Base-by-base conservation (phyloP, 2,329 filamentous ascomycete species). In the Trichoderma atrobrunneum region DNA sequence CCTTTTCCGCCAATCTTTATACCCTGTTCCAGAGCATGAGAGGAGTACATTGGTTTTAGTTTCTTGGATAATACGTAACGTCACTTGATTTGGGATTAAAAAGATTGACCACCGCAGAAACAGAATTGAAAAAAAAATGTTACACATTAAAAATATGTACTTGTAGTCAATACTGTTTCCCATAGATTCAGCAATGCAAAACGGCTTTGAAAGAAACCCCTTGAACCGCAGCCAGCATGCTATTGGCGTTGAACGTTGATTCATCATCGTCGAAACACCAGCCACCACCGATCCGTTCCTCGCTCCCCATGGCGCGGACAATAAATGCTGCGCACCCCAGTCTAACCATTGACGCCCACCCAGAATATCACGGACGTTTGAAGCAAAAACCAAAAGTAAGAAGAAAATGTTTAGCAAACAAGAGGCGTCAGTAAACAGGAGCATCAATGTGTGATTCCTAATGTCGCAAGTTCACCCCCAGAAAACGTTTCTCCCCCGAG, bases 301-400 rank as follows among this genome's bases (percentile, higher is more conserved):
- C 18, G 26, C 36, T 48, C 16, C 16, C 36, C 39, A n/a, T 43
- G 54, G 51, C 39, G 54, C 18, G 34, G 34, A 68, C 32, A 51
- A 51, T 57, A 36, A 36, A 70, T 54, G 59, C 59, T 51, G 57
- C 67, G 36, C 39, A 62, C 39, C 39, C 39, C 34, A 54, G 28
- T 70, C 57, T 70, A 70, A 62, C 57, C 67, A 70, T 54, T 51
- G 60, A 62, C 67, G 67, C 67, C 67, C 21, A 59, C 57, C 67
- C 30, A 28, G 6, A 54, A 21, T 34, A 43, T 28, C 34, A 36
- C 12, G 21, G 39, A 36, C 51, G 30, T 39, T 66, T 12, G 60
- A 36, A 26, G 43, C 26, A 59, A 30, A 43, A 67, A 34, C 7
- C 24, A 12, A 8, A 18, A 48, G 1, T 14, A 51, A 11, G 21